These are phyloP conservation scores for Corniculantispora saksenae DNA, from an alignment of 2,329 filamentous ascomycete species.

Conservation along the genomic window DNA sequence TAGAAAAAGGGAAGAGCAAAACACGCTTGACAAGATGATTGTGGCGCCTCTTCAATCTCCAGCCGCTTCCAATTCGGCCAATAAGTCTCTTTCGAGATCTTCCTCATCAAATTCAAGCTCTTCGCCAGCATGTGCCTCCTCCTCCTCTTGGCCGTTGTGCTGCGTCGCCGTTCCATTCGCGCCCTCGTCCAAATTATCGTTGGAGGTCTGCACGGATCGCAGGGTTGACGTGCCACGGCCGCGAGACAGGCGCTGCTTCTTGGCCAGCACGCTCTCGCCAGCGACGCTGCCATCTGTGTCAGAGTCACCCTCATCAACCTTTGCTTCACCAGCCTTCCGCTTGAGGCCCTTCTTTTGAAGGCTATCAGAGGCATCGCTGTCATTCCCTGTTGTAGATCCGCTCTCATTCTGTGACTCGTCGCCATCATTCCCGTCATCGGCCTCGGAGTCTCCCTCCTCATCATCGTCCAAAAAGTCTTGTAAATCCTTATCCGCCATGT, in stretches of 20 bases:
- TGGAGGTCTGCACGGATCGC: constrained; percentile 46
- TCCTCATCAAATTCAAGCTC: constrained; percentile 51
- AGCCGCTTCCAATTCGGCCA: constrained; percentile 57
- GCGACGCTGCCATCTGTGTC: constrained; percentile 31
- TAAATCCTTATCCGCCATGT: constrained; percentile 68
- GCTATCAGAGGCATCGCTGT: constrained; percentile 31
- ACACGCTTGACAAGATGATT: constrained; percentile 4
- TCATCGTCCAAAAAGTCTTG: constrained; percentile 68
- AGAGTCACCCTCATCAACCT: constrained; percentile 36
- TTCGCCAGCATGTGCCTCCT: constrained; percentile 31
- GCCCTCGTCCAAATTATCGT: constrained; percentile 31
- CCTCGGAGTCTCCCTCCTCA: constrained; percentile 29
- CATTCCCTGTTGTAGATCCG: constrained; percentile 26
- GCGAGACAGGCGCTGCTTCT: constrained; percentile 52
- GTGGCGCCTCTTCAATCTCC: constrained; percentile 20
- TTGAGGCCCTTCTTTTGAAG: constrained; percentile 32
- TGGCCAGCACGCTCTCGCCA: constrained; percentile 45
- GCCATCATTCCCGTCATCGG: constrained; percentile 24
- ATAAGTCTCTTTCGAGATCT: constrained; percentile 64
- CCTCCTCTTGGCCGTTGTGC: constrained; percentile 15
- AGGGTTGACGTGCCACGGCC: constrained; percentile 48
- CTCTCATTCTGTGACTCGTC: constrained; percentile 18
- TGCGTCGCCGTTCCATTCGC: constrained; percentile 17
- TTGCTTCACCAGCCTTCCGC: constrained; percentile 32
- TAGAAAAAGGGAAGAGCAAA: neutral